A percentile compares a stretch with the other conserved stretches of the same genome.
These are phyloP conservation scores for Elsinoe batatas DNA, from an alignment of 2,329 filamentous ascomycete species.

Conservation along the genomic window DNA sequence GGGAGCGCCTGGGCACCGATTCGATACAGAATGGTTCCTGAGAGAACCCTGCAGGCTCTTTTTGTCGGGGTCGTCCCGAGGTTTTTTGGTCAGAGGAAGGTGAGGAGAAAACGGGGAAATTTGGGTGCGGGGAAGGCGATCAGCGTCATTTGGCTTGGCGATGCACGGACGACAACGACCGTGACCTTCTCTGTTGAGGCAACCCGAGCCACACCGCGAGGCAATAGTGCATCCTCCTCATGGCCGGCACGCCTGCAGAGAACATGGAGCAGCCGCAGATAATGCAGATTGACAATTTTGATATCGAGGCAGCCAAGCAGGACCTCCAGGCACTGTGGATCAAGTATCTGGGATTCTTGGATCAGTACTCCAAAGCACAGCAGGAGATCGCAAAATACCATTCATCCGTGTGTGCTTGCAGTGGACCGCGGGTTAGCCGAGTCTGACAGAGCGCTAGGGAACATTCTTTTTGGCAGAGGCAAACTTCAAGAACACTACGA, in stretches of 20 bases:
- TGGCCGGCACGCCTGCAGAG: background rate
- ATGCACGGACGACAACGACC: background rate
- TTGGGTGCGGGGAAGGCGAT: background rate
- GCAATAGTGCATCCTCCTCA: background rate
- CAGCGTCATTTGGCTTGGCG: background rate
- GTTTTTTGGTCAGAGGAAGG: background rate
- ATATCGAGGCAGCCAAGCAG: conserved; percentile 24
- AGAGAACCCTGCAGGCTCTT: background rate
- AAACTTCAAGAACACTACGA: conserved; percentile 59
- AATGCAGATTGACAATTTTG: background rate
- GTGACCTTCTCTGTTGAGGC: background rate
- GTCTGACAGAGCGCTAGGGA: conserved; percentile 24
- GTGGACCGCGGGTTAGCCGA: background rate
- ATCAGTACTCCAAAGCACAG: conserved; percentile 56
- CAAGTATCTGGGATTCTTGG: conserved; percentile 54
- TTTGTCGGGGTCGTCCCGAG: too few species aligned
- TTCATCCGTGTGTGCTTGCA: conserved; percentile 36
- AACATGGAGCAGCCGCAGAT: background rate
- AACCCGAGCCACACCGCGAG: background rate
- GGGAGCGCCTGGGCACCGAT: background rate
- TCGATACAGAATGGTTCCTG: background rate
- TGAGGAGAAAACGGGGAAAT: conserved; percentile 10
- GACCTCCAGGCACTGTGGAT: conserved; percentile 54
- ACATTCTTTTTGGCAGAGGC: conserved; percentile 56
- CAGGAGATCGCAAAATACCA: conserved; percentile 45